Evolutionary conservation across 2,329 filamentous ascomycete species (phyloP).

Genomic region (Arthroderma uncinatum): DNA sequence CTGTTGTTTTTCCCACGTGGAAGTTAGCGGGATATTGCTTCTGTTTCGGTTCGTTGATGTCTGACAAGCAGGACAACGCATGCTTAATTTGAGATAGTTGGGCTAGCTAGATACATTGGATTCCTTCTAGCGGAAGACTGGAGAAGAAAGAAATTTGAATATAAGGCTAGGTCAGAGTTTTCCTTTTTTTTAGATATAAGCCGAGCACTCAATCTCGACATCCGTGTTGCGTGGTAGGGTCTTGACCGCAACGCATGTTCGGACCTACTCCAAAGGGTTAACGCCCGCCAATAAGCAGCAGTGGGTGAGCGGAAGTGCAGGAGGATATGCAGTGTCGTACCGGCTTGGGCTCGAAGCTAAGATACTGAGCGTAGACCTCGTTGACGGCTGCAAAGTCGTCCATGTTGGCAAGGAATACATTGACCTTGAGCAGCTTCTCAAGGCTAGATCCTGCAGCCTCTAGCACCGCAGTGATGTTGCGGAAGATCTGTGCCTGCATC

Average conservation of each 20-base stretch:
- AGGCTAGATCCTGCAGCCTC: conserved; percentile 49
- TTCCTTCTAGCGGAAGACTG: neutral
- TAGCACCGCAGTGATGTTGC: conserved; percentile 50
- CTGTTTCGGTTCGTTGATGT: neutral
- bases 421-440: conserved; percentile 54
- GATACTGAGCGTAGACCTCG: conserved; percentile 62
- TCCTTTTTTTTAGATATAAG: conserved; percentile 8
- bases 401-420: conserved; percentile 57
- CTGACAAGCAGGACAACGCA: conserved; percentile 4
- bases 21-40: neutral
- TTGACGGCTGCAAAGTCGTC: conserved; percentile 66
- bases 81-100: neutral
- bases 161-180: neutral
- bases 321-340: no score
- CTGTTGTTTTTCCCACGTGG: neutral
- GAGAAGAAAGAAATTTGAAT: neutral
- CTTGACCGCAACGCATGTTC: conserved; percentile 13
- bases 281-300: no score
- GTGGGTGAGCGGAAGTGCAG: no score
- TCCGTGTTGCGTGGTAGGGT: conserved; percentile 11
- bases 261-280: conserved; percentile 6
- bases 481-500: conserved; percentile 38
- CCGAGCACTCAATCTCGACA: conserved; percentile 13
- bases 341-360: conserved; percentile 10
- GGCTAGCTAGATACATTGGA: neutral